Conservation (phyloP, 768 basidiomycete species). For the Termitomyces sp. region DNA sequence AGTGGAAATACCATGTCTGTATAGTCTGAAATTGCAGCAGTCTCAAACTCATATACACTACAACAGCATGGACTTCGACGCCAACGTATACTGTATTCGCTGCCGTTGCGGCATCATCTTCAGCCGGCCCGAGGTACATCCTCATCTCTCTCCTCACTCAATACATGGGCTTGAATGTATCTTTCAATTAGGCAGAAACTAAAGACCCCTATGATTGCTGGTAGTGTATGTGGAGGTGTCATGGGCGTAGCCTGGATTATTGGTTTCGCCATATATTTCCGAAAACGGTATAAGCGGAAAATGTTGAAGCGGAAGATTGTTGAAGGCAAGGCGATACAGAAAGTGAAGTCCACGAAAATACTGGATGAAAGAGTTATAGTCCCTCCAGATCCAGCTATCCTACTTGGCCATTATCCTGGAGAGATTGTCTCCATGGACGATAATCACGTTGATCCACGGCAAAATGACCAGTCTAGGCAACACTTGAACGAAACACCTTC, state of each 20-base stretch:
- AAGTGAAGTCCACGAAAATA: slow-evolving; percentile 31
- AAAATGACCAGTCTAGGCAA: slow-evolving; percentile 3
- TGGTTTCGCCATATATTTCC: slow-evolving; percentile 54
- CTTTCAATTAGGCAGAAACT: slow-evolving; percentile 39
- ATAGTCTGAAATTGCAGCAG: not conserved
- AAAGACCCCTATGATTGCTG: slow-evolving; percentile 60
- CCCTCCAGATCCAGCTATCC: slow-evolving; percentile 64
- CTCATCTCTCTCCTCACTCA: not conserved
- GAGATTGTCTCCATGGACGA: slow-evolving; percentile 19
- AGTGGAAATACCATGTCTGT: slow-evolving; percentile 4
- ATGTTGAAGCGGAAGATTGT: slow-evolving; percentile 38
- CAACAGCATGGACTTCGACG: not conserved
- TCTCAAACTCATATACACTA: not conserved
- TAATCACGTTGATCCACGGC: slow-evolving; percentile 1
- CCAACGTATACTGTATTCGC: slow-evolving; percentile 6
- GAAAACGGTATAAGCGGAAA: slow-evolving; percentile 47
- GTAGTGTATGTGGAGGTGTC: slow-evolving; percentile 50
- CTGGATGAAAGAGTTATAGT: slow-evolving; percentile 48
- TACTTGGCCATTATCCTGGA: slow-evolving; percentile 48
- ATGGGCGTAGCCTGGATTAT: slow-evolving; percentile 51
- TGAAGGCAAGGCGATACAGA: slow-evolving; percentile 39
- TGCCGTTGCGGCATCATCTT: slow-evolving; percentile 4
- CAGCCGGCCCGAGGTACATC: slow-evolving; percentile 9
- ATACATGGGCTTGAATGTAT: not conserved
- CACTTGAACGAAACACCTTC: not conserved